phyloP scores from a whole-genome alignment of 1,284 basidiomycete genomes.

The Entoloma clypeatum region DNA sequence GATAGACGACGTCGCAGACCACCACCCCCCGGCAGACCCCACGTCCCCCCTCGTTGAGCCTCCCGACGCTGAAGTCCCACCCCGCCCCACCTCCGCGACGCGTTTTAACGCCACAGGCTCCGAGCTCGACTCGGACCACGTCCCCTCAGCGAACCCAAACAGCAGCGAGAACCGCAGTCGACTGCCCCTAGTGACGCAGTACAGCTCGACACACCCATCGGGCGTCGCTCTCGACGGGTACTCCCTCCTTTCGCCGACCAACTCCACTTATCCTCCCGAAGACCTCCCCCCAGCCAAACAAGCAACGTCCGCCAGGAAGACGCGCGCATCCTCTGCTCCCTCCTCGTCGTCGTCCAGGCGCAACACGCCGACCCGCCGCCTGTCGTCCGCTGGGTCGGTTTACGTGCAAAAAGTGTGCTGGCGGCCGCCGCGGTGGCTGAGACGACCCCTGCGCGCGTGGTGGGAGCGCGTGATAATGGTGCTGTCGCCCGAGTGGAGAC shows the following conservation, averaged over 20 bases:
- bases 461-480: constrained; percentile 71
- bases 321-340: constrained; percentile 2
- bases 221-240: constrained; percentile 26
- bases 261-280: too few species aligned
- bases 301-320: constrained; percentile 4
- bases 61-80: too few species aligned
- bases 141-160: neutral
- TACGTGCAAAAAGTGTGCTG: constrained; percentile 42
- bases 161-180: constrained; percentile 2
- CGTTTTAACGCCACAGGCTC: constrained; percentile 29
- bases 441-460: constrained; percentile 60
- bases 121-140: constrained; percentile 16
- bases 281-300: neutral
- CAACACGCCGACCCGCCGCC: neutral
- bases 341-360: constrained; percentile 2
- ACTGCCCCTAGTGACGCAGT: constrained; percentile 27
- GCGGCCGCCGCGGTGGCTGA: constrained; percentile 40
- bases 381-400: constrained; percentile 26
- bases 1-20: constrained; percentile 70
- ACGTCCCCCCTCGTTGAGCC: too few species aligned
- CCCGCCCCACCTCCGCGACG: constrained; percentile 28
- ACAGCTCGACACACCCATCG: constrained; percentile 34
- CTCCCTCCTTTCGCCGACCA: constrained; percentile 21
- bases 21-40: constrained; percentile 28
- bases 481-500: constrained; percentile 77